Percentiles rank a stretch among this genome's conserved stretches.
These are phyloP conservation scores for Fonsecaea pedrosoi DNA, from an alignment of 2,329 filamentous ascomycete species.

Conservation along the genomic window DNA sequence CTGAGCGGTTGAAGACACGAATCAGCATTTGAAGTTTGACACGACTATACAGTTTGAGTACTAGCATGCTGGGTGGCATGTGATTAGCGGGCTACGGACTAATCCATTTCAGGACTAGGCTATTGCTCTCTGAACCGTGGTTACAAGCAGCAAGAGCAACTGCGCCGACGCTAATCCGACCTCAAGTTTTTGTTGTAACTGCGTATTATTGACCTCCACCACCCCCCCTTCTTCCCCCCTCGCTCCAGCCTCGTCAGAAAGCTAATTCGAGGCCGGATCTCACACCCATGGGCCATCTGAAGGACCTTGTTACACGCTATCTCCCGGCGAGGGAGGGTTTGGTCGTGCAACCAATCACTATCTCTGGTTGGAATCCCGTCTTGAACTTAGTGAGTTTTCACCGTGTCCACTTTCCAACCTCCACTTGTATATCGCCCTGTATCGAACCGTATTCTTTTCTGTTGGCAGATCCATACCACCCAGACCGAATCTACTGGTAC, in stretches of 20 bases:
- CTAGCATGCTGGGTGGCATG: neutral
- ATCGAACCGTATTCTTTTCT: neutral
- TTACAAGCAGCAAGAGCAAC: neutral
- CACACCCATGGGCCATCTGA: neutral
- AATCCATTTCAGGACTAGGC: neutral
- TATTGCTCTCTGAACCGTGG: neutral
- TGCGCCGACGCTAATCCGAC: neutral
- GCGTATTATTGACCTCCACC: neutral
- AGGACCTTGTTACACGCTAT: constrained; percentile 2
- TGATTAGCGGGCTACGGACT: neutral
- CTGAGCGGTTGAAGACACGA: neutral
- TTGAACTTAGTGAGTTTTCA: neutral
- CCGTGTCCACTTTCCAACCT: neutral
- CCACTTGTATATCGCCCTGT: constrained; percentile 3
- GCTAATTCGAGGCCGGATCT: neutral
- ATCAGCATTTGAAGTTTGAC: neutral
- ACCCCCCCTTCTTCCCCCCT: neutral
- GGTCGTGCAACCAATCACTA: neutral
- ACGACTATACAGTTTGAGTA: neutral
- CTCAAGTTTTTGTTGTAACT: neutral
- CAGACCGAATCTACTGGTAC: neutral
- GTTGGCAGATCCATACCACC: neutral
- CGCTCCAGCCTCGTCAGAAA: neutral
- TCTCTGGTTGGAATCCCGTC: neutral
- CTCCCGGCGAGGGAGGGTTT: neutral